Percentiles rank a stretch among this genome's conserved stretches.
phyloP scores from a whole-genome alignment of 2,329 filamentous ascomycete species.

The Penicillium nordicum region DNA sequence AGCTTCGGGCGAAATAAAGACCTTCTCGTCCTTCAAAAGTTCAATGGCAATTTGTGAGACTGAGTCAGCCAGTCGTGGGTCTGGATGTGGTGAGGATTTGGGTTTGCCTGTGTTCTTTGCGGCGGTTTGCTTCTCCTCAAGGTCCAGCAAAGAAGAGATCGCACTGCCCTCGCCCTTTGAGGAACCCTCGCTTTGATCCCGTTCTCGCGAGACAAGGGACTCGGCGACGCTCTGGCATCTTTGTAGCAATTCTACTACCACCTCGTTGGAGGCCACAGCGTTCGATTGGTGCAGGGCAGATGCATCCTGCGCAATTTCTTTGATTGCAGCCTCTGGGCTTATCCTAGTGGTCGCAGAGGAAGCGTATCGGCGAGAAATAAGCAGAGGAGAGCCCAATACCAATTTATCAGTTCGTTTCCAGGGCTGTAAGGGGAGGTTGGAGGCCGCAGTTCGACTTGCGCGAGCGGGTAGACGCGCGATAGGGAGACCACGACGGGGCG shows the following conservation, averaged over 20 bases:
- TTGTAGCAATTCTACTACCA: conserved; percentile 33
- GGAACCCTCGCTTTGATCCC: conserved; percentile 16
- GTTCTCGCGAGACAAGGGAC: conserved; percentile 27
- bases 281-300: conserved; percentile 29
- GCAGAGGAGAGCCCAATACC: conserved; percentile 1
- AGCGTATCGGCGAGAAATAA: conserved; percentile 16
- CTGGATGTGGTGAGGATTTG: conserved; percentile 29
- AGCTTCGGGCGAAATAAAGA: conserved; percentile 73
- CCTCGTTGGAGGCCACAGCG: conserved; percentile 35
- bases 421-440: conserved; percentile 18
- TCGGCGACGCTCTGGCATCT: conserved; percentile 36
- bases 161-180: conserved; percentile 32
- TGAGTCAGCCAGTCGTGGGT: conserved; percentile 39
- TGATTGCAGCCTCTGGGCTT: conserved; percentile 28
- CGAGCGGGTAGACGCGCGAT: conserved; percentile 15
- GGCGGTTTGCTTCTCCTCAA: conserved; percentile 37
- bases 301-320: conserved; percentile 28
- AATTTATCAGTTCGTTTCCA: conserved; percentile 11
- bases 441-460: conserved; percentile 6
- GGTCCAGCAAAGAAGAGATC: conserved; percentile 41
- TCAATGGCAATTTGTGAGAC: conserved; percentile 61
- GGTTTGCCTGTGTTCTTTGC: conserved; percentile 16
- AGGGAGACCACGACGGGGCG: conserved; percentile 19
- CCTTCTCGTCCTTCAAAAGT: conserved; percentile 68
- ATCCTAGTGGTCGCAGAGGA: conserved; percentile 14